Evolutionary conservation across 192 early-diverging fungal genomes (phyloP).

Genomic region (Backusella parvicylindrica): DNA sequence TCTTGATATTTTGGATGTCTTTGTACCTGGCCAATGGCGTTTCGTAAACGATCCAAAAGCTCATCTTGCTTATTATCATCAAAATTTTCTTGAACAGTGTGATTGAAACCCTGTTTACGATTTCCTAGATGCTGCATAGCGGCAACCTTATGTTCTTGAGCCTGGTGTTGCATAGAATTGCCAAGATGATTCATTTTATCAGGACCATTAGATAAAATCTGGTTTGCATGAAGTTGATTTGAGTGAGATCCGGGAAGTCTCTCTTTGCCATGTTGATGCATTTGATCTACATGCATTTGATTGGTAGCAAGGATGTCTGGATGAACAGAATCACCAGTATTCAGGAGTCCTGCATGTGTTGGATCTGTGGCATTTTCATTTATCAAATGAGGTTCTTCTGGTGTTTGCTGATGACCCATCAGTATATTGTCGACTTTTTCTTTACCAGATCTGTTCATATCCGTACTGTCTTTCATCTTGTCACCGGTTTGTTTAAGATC

Average conservation of each 20-base stretch:
- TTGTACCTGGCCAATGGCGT: conserved; percentile 33
- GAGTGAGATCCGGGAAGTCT: background rate
- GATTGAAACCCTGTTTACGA: background rate
- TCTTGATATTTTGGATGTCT: conserved; percentile 36
- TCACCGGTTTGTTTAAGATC: conserved; percentile 17
- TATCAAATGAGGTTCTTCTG: background rate
- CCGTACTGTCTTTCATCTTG: background rate
- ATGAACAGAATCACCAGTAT: conserved; percentile 1
- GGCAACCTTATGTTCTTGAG: background rate
- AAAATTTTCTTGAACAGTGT: conserved; percentile 25
- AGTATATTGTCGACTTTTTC: background rate
- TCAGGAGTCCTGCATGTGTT: background rate
- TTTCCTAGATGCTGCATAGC: background rate
- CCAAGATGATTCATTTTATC: background rate
- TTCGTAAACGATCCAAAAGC: conserved; percentile 33
- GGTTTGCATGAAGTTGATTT: background rate
- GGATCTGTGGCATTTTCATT: background rate
- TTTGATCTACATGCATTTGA: background rate
- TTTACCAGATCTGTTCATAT: conserved; percentile 1
- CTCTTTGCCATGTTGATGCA: background rate
- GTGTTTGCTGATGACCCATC: background rate
- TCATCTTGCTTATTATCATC: conserved; percentile 27
- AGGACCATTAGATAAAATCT: background rate
- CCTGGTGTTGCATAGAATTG: conserved; percentile 5
- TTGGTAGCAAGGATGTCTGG: background rate